These are phyloP conservation scores for Macrotyloma uniflorum DNA, from an alignment of 306 rosid species.

Conservation along the genomic window DNA sequence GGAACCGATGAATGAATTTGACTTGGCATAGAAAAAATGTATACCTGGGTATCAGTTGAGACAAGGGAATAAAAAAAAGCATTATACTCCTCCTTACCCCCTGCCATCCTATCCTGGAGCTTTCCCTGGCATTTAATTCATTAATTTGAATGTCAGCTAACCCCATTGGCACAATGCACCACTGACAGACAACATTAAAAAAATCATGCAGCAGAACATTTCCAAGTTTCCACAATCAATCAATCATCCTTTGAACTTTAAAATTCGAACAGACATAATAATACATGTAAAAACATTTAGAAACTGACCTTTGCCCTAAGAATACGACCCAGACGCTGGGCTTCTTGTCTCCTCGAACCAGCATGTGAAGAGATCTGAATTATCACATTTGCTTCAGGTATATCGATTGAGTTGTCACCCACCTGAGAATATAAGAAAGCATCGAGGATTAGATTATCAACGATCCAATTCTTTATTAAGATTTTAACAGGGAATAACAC, in stretches of 20 bases:
- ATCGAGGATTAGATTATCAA: conserved; percentile 29
- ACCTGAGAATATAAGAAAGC: conserved; percentile 61
- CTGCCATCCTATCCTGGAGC: conserved; percentile 95
- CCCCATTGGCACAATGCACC: conserved; percentile 9
- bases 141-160: conserved; percentile 33
- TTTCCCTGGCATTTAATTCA: conserved; percentile 73
- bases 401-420: conserved; percentile 95
- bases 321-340: conserved; percentile 98
- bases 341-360: conserved; percentile 99
- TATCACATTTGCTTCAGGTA: conserved; percentile 97
- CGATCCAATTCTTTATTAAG: conserved; percentile 14
- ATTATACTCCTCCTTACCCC: conserved; percentile 97
- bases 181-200: conserved; percentile 28
- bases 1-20: conserved; percentile 7
- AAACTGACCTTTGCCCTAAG: conserved; percentile 93
- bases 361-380: conserved; percentile 99
- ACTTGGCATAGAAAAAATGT: conserved; percentile 20
- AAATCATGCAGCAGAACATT: conserved; percentile 22
- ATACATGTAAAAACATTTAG: background rate
- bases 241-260: conserved; percentile 26
- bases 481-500: conserved; percentile 15
- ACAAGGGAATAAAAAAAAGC: conserved; percentile 98
- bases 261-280: too few relatives aligned
- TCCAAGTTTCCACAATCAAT: conserved; percentile 23
- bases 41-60: conserved; percentile 95